These are phyloP conservation scores for Penicillium angulare DNA, from an alignment of 495 filamentous ascomycete genomes.

Conservation along the genomic window DNA sequence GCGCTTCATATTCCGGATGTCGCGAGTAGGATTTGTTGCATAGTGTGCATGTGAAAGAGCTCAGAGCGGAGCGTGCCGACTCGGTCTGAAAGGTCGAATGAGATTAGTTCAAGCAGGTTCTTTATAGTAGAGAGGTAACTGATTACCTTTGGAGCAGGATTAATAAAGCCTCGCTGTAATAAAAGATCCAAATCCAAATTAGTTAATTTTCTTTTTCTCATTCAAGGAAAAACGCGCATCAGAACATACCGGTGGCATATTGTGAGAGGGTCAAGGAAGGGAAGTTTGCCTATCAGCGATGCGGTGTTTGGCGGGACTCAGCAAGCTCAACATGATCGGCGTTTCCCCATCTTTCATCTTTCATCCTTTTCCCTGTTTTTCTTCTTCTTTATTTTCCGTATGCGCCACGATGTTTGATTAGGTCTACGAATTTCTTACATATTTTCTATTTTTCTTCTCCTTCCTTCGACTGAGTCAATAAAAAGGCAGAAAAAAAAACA, in stretches of 20 bases:
- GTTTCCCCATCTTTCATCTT: conserved; percentile 12
- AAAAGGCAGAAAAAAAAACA: neutral
- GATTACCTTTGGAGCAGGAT: conserved; percentile 49
- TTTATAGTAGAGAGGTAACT: neutral
- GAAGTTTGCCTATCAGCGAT: neutral
- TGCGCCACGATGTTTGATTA: conserved; percentile 11
- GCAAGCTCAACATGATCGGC: no score
- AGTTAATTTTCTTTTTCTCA: no score
- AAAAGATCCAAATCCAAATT: neutral
- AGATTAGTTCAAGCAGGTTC: neutral
- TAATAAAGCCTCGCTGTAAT: conserved; percentile 45
- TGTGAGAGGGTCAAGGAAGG: neutral
- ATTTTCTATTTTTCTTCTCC: conserved; percentile 2
- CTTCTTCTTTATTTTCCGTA: neutral
- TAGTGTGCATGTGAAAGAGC: conserved; percentile 76
- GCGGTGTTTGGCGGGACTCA: neutral
- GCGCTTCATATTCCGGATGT: conserved; percentile 61
- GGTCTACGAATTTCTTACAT: conserved; percentile 8
- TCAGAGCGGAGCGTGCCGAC: conserved; percentile 81
- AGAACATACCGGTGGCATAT: conserved; percentile 13
- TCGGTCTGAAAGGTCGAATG: conserved; percentile 74
- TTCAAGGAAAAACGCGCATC: neutral
- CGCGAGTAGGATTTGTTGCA: conserved; percentile 62
- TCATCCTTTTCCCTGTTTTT: conserved; percentile 20
- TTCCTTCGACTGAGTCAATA: neutral